Evolutionary conservation across 768 basidiomycete genomes (phyloP).

Genomic region (Suillus sp.): DNA sequence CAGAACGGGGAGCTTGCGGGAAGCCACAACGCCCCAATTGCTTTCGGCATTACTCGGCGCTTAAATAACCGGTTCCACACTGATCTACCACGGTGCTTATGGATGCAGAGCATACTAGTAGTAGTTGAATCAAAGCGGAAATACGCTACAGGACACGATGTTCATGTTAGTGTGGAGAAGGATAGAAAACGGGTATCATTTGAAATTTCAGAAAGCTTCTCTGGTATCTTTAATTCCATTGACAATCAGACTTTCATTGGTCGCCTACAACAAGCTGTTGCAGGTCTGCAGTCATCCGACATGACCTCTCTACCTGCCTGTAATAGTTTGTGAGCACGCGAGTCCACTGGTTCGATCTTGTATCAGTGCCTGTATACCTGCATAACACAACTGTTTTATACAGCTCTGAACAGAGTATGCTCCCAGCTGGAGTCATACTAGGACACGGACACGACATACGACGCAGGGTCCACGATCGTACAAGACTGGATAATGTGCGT

Average conservation of each 20-base stretch:
- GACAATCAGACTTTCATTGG: neutral
- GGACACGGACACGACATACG: neutral
- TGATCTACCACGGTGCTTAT: neutral
- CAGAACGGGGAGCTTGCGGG: neutral
- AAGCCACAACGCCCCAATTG: neutral
- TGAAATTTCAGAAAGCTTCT: neutral
- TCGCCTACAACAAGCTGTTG: neutral
- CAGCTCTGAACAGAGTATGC: neutral
- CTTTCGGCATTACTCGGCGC: slow-evolving; percentile 8
- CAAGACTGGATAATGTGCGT: neutral
- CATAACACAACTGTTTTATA: neutral
- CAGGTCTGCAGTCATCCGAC: too few species aligned
- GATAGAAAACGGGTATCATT: neutral
- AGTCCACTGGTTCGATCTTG: neutral
- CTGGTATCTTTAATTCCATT: neutral
- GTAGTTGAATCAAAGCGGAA: neutral
- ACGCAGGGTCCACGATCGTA: neutral
- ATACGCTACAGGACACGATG: neutral
- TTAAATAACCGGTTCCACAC: neutral
- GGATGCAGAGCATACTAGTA: too few species aligned
- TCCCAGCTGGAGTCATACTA: neutral
- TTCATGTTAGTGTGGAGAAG: neutral
- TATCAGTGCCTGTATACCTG: neutral
- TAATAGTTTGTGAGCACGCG: neutral
- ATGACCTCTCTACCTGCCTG: too few species aligned